Conservation (phyloP, 1,139 yeast genomes). For the Blastobotrys arbuscula region DNA sequence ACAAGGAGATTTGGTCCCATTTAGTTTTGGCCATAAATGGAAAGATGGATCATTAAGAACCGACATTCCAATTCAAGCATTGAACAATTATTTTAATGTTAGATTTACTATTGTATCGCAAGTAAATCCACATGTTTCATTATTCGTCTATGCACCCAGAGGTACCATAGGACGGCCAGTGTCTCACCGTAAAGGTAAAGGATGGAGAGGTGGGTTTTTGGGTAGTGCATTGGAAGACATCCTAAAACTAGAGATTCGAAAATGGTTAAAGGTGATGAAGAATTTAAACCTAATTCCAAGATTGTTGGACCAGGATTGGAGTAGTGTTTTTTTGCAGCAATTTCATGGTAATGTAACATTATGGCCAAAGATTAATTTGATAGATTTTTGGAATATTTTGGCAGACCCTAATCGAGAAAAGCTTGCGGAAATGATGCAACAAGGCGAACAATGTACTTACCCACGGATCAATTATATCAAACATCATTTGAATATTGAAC, state of each 20-base stretch:
- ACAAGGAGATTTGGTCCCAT: conserved; percentile 49
- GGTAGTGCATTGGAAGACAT: conserved; percentile 69
- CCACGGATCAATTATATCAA: conserved; percentile 62
- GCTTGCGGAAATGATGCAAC: conserved; percentile 49
- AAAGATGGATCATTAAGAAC: conserved; percentile 69
- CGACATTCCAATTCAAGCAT: conserved; percentile 62
- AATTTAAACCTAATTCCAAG: conserved; percentile 64
- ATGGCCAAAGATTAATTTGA: conserved; percentile 60
- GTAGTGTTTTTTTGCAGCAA: conserved; percentile 65
- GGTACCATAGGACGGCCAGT: conserved; percentile 82
- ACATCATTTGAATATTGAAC: conserved; percentile 57
- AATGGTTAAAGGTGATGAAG: conserved; percentile 67
- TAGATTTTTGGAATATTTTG: conserved; percentile 59
- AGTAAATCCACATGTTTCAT: conserved; percentile 74
- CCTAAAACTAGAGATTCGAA: conserved; percentile 63
- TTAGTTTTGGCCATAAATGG: conserved; percentile 71
- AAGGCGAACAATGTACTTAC: conserved; percentile 62
- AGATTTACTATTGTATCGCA: conserved; percentile 74
- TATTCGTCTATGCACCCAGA: conserved; percentile 72
- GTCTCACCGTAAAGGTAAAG: conserved; percentile 50
- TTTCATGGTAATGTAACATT: conserved; percentile 73
- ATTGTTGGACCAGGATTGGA: conserved; percentile 73
- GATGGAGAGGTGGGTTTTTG: conserved; percentile 71
- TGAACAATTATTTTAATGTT: conserved; percentile 72
- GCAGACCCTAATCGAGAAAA: conserved; percentile 62